Conservation (phyloP, 2,329 filamentous ascomycete genomes). For the Orbilia ellipsospora region DNA sequence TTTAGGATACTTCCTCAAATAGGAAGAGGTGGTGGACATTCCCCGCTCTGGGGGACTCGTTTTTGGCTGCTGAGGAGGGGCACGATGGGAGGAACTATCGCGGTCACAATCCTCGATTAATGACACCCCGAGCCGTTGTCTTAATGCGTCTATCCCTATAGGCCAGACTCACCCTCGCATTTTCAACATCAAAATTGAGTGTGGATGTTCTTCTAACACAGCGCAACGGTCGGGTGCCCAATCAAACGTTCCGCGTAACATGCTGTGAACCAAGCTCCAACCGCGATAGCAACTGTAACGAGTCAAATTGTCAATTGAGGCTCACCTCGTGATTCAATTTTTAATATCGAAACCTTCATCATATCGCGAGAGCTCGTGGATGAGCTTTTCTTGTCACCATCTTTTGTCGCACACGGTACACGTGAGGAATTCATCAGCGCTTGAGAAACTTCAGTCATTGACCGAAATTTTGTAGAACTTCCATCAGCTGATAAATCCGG, state of each 20-base stretch:
- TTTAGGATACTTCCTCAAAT: slow-evolving; percentile 19
- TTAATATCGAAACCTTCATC: not conserved
- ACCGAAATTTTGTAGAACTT: slow-evolving; percentile 1
- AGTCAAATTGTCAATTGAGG: slow-evolving; percentile 41
- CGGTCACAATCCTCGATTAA: slow-evolving; percentile 18
- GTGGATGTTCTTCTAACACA: slow-evolving; percentile 26
- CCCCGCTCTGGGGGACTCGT: not conserved
- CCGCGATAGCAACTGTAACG: slow-evolving; percentile 22
- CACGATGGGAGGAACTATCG: slow-evolving; percentile 10
- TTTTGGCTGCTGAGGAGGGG: too few relatives aligned
- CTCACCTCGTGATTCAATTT: slow-evolving; percentile 31
- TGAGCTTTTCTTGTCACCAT: slow-evolving; percentile 9
- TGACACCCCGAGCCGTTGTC: slow-evolving; percentile 47
- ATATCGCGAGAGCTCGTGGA: too few relatives aligned
- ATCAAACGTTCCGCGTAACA: slow-evolving; percentile 40
- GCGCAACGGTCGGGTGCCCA: slow-evolving; percentile 45
- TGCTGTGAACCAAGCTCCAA: slow-evolving; percentile 31
- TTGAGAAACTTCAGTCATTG: slow-evolving; percentile 40
- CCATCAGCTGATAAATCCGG: slow-evolving; percentile 49
- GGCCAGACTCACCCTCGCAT: slow-evolving; percentile 34
- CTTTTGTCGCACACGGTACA: slow-evolving; percentile 7
- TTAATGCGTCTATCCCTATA: slow-evolving; percentile 45
- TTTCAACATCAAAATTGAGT: slow-evolving; percentile 22
- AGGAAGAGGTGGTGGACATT: not conserved
- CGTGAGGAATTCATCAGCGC: slow-evolving; percentile 35